Evolutionary conservation across 2,329 filamentous ascomycete species (phyloP), one percentile per base, ranked within the genome.

Genomic region (Podosphaera leucotricha): DNA sequence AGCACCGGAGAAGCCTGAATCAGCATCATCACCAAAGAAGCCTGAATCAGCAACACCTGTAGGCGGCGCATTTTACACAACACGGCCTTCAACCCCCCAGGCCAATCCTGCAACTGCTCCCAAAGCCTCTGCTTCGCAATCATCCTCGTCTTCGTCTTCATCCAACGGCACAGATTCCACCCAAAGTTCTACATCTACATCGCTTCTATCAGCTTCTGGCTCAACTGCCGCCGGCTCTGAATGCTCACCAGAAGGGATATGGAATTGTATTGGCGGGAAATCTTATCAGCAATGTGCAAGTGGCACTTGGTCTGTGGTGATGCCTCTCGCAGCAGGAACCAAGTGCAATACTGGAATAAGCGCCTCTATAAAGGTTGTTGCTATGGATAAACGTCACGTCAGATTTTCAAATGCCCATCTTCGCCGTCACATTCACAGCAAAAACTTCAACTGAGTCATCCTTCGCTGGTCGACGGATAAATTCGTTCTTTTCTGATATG

Each of bases 211-310:
- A 3, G 45, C 53, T 16, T 13, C 41, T 26, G 20, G 7, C 16
- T 19, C 37, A 13, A 20, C 37, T 8, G 40, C 62, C 20, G 51
- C 65, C 1, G 68, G 68, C 33, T 55, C 63, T 16, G 58, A 64
- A 0, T 73, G 70, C 56, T 51, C 61, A 50, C 53, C 60, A 6
- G 67, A 71, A 39, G 70, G 70, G 1, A 54, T 56, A 10, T 74
- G 66, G 65, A 71, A 71, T 60, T 74, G 70, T 49, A 58, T 72
- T 6, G 59, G 54, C 0, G 67, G 68, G 13, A 59, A 54, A 1
- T 62, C 63, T 0, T 74, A 64, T 64, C 69, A 73, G 56, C 68
- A 67, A 41, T 74, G 70, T 46, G 70, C 63, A 6, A 65, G 63
- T 2, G 69, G 70, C 7, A 33, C 50, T 0, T 74, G 70, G 70